These are phyloP conservation scores for Triangularia verruculosa DNA, from an alignment of 2,329 filamentous ascomycete genomes.

Conservation along the genomic window DNA sequence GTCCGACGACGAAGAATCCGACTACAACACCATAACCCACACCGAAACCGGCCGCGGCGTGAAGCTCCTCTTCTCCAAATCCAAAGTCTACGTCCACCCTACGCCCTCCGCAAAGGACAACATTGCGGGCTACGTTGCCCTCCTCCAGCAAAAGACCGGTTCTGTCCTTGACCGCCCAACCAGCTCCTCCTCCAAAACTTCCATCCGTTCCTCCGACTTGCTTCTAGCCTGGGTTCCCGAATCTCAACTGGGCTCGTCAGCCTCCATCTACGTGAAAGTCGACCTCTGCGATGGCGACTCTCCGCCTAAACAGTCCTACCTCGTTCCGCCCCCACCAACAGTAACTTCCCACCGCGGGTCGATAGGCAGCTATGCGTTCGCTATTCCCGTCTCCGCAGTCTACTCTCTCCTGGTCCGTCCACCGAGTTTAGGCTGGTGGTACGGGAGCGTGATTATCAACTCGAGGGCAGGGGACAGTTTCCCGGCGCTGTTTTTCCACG, in stretches of 20 bases:
- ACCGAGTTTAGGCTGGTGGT: conserved; percentile 97
- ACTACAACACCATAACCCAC: conserved; percentile 90
- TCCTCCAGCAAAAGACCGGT: conserved; percentile 79
- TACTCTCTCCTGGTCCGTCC: conserved; percentile 89
- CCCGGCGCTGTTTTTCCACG: conserved; percentile 94
- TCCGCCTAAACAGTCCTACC: conserved; percentile 79
- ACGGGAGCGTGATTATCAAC: conserved; percentile 92
- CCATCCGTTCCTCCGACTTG: conserved; percentile 64
- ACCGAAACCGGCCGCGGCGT: conserved; percentile 75
- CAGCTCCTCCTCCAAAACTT: conserved; percentile 39
- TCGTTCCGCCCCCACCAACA: conserved; percentile 88
- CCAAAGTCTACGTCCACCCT: conserved; percentile 98
- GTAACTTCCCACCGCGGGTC: conserved; percentile 71
- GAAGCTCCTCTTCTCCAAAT: conserved; percentile 92
- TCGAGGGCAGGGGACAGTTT: conserved; percentile 87
- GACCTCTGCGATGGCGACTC: conserved; percentile 80
- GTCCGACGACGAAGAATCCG: conserved; percentile 93
- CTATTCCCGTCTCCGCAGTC: conserved; percentile 82
- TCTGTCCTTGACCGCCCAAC: conserved; percentile 37
- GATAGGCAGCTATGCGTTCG: conserved; percentile 82
- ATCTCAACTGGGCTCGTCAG: conserved; percentile 77
- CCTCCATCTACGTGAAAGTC: conserved; percentile 91
- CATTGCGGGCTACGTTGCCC: conserved; percentile 86
- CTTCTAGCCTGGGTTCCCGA: conserved; percentile 94
- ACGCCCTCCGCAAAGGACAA: conserved; percentile 93